Evolutionary conservation across 495 filamentous ascomycete species (phyloP), one percentile per base, ranked within the genome.

Genomic region (Xylaria venustula): DNA sequence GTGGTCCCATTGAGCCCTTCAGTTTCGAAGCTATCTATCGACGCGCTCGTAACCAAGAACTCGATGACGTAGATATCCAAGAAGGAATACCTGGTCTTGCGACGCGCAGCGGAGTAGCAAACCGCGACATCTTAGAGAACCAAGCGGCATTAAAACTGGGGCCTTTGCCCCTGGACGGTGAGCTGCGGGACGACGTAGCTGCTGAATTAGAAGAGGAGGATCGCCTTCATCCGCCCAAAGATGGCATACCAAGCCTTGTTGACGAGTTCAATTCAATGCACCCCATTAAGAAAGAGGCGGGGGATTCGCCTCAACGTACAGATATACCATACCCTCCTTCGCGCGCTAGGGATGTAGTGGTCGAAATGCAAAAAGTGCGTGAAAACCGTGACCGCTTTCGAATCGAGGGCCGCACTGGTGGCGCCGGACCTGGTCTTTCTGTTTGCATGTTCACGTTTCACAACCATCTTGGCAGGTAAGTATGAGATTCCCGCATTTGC

Each of bases 361-460:
- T 96, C 79, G 95, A 98, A 67, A 90, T 97, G 61, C 91, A 92
- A 68, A 91, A 92, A 75, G 88, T 97, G n/a, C 90, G 90, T 58
- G 94, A 98, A 69, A 89, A 93, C 65, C 87, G 94, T 14, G 93
- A 97, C 67, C 82, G 92, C 23, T 95, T 96, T 71, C 85, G 83
- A 52, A 91, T 98, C 49, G 87, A 91, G 54, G 85, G 87, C 41
- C 82, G 88, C 20, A 91, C 89, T 40, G 90, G 90, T 40, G 92
- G 92, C 26, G 80, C 90, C 50, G 90, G 90, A 7, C 85, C 90
- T 46, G 88, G 84, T 44, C 80, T 96, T 25, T 94, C 91, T 66
- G 86, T 94, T 11, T 90, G 87, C 80, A 97, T 98, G 89, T 96
- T 92, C 67, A 98, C 94, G 0, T 96, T 97, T 67, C 95, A 98